These are phyloP conservation scores for Globisporangium ultimum DNA, from an alignment of 352 stramenopile genomes.

Conservation along the genomic window DNA sequence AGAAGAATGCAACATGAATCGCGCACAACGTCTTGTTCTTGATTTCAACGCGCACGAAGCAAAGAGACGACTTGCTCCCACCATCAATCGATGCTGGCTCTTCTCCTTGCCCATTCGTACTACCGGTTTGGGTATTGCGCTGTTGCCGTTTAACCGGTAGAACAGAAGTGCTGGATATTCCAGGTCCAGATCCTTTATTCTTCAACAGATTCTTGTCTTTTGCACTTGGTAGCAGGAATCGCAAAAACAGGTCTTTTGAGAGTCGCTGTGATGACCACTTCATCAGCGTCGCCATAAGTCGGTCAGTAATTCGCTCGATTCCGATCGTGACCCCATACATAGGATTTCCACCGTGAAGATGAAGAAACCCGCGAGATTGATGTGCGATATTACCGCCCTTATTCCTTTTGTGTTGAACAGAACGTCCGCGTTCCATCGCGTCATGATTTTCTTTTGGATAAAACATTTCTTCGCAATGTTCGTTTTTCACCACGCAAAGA, in stretches of 20 bases:
- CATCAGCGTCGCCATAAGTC: conserved; percentile 48
- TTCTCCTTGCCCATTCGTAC: conserved; percentile 4
- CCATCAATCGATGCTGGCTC: conserved; percentile 15
- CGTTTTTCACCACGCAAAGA: conserved; percentile 66
- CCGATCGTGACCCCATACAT: conserved; percentile 41
- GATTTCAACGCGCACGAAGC: conserved; percentile 78
- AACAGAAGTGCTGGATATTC: conserved; percentile 5
- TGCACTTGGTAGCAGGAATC: conserved; percentile 43
- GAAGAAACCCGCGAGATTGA: conserved; percentile 25
- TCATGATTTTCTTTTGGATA: conserved; percentile 46
- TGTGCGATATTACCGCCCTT: conserved; percentile 17
- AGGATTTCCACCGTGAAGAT: conserved; percentile 26
- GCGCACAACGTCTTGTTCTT: conserved; percentile 79
- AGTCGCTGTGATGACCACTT: conserved; percentile 81
- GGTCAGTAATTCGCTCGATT: conserved; percentile 53
- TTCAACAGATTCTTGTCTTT: conserved; percentile 12
- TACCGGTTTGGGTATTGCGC: conserved; percentile 15
- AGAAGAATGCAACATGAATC: conserved; percentile 86
- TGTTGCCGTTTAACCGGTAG: conserved; percentile 22
- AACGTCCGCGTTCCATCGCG: conserved; percentile 28
- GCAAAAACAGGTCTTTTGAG: conserved; percentile 76
- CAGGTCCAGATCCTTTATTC: conserved; percentile 18
- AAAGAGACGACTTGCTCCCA: conserved; percentile 60
- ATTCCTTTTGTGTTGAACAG: conserved; percentile 14
- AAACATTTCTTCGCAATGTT: conserved; percentile 56